phyloP scores from a whole-genome alignment of 129 eudicot species.

The Helianthus annuus region DNA sequence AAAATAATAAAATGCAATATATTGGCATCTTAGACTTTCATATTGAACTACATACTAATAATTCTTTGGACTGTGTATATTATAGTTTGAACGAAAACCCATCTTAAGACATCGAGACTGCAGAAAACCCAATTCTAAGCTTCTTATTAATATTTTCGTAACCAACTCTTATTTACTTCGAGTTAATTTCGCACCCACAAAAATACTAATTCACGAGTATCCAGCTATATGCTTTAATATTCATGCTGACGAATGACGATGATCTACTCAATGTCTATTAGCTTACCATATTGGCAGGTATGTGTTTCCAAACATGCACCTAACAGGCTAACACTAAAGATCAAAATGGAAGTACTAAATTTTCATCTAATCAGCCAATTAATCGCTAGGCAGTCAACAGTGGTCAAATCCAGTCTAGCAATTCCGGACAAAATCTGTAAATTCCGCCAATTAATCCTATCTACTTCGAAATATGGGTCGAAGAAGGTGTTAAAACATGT shows the following conservation, averaged over 20 bases:
- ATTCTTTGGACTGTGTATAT: neutral
- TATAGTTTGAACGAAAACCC: neutral
- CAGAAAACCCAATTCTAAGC: neutral
- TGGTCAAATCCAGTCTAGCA: too few relatives aligned
- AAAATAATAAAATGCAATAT: constrained; percentile 1
- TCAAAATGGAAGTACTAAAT: neutral
- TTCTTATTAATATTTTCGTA: neutral
- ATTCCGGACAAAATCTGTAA: too few relatives aligned
- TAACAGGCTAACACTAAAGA: neutral
- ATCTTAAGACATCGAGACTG: neutral
- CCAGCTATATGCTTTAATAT: neutral
- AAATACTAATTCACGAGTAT: neutral
- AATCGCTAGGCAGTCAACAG: too few relatives aligned
- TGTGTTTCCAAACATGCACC: neutral
- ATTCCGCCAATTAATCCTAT: too few relatives aligned
- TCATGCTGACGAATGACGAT: constrained; percentile 1
- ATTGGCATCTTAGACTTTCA: neutral
- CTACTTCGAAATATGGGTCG: too few relatives aligned
- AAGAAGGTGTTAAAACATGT: too few relatives aligned
- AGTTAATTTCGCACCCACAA: constrained; percentile 8
- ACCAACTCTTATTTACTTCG: neutral
- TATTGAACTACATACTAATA: neutral
- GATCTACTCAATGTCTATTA: constrained; percentile 13
- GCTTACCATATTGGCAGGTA: neutral
- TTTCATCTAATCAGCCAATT: neutral